Percentiles rank a stretch among this genome's conserved stretches.
These are phyloP conservation scores for Mycena vulgaris DNA, from an alignment of 768 basidiomycete species.

Conservation along the genomic window DNA sequence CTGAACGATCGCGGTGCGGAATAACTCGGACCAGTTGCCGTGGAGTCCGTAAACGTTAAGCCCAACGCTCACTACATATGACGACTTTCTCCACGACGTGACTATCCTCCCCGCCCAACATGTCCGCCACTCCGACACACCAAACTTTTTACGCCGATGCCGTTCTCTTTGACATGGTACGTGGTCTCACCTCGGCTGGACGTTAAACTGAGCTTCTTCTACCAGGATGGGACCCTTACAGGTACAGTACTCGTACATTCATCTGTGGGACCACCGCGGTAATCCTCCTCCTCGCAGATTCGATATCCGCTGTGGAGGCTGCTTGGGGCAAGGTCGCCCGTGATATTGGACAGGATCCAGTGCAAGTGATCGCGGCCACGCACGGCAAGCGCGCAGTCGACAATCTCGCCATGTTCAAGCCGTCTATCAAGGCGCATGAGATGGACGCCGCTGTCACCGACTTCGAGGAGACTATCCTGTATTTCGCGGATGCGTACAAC, in stretches of 20 bases:
- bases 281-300: too few relatives aligned
- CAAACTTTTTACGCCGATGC: constrained; percentile 66
- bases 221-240: constrained; percentile 78
- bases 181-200: not conserved
- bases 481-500: constrained; percentile 74
- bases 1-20: too few relatives aligned
- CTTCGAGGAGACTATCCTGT: constrained; percentile 78
- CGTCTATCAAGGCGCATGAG: constrained; percentile 63
- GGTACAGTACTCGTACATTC: too few relatives aligned
- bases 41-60: too few relatives aligned
- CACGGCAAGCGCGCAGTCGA: constrained; percentile 85
- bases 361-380: constrained; percentile 78
- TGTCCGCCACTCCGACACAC: too few relatives aligned
- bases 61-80: too few relatives aligned
- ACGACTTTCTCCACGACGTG: too few relatives aligned
- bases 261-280: too few relatives aligned
- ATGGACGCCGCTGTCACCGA: constrained; percentile 65
- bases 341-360: constrained; percentile 78
- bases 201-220: constrained; percentile 29
- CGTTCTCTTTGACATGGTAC: constrained; percentile 78
- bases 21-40: too few relatives aligned
- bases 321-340: constrained; percentile 82
- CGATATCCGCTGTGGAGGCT: constrained; percentile 80
- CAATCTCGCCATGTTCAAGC: constrained; percentile 75
- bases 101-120: too few relatives aligned